Evolutionary conservation across 2,329 filamentous ascomycete genomes (phyloP).

Genomic region (Ophiognomonia clavigignenti-juglandacearum): DNA sequence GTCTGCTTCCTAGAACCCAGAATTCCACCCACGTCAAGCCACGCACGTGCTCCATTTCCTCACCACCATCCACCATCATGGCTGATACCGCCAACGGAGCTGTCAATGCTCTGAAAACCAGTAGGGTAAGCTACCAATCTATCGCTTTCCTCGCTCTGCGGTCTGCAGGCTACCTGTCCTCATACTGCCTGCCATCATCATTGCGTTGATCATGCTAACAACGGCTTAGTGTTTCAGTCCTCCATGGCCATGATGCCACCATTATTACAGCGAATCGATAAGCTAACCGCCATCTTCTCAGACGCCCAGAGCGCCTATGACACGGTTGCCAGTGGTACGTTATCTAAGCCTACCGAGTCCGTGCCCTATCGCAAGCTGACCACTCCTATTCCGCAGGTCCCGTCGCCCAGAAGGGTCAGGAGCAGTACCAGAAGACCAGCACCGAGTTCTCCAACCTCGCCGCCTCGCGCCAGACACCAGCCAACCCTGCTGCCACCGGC

Average conservation of each 20-base stretch:
- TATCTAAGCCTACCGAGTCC: not conserved
- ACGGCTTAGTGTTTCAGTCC: conserved; percentile 29
- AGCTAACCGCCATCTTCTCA: conserved; percentile 30
- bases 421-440: conserved; percentile 50
- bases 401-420: conserved; percentile 54
- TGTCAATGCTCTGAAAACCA: conserved; percentile 44
- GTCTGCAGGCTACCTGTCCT: not conserved
- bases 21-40: not conserved
- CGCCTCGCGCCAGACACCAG: conserved; percentile 50
- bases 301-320: conserved; percentile 46
- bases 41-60: not conserved
- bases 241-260: conserved; percentile 8
- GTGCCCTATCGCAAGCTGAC: not conserved
- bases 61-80: conserved; percentile 26
- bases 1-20: not conserved
- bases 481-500: conserved; percentile 50
- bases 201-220: conserved; percentile 26
- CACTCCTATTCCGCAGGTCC: conserved; percentile 38
- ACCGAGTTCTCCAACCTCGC: conserved; percentile 55
- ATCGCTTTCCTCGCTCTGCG: not conserved
- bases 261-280: conserved; percentile 18
- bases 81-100: conserved; percentile 41
- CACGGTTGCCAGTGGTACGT: conserved; percentile 42
- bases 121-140: conserved; percentile 41
- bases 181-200: not conserved